Percentiles rank a stretch among this genome's conserved stretches.
Conservation (phyloP, 768 basidiomycete genomes). For the Leccinum fibrillosum region DNA sequence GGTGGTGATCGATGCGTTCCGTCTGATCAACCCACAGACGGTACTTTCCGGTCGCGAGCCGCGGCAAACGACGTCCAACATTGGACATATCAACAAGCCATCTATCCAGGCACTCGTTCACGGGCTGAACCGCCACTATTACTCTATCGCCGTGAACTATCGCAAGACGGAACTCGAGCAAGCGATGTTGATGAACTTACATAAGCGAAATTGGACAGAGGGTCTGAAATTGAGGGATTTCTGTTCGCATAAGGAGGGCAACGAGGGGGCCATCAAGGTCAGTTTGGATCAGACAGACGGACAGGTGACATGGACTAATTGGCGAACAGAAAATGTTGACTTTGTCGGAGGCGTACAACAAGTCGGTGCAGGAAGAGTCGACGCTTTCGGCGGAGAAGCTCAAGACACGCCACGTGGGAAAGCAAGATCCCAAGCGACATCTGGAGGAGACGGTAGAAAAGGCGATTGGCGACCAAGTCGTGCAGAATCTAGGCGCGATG, state of each 20-base stretch:
- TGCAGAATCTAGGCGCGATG: constrained; percentile 94
- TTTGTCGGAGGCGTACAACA: constrained; percentile 93
- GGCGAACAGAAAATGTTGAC: constrained; percentile 67
- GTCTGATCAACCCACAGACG: constrained; percentile 88
- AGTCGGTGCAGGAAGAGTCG: constrained; percentile 96
- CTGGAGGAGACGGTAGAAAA: constrained; percentile 96
- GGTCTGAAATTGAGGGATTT: constrained; percentile 92
- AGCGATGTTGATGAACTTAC: constrained; percentile 97
- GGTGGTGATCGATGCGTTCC: constrained; percentile 98
- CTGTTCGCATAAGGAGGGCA: constrained; percentile 78
- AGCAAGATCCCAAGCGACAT: constrained; percentile 97
- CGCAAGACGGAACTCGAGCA: constrained; percentile 98
- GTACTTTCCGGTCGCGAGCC: constrained; percentile 93
- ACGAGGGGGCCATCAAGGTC: constrained; percentile 95
- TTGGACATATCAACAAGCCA: constrained; percentile 99
- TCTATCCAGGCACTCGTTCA: constrained; percentile 98
- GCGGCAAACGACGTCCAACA: constrained; percentile 95
- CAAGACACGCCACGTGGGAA: constrained; percentile 96
- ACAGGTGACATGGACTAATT: constrained; percentile 14
- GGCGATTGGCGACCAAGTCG: constrained; percentile 96
- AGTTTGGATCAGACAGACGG: constrained; percentile 22
- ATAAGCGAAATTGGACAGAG: constrained; percentile 99
- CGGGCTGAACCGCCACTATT: constrained; percentile 96
- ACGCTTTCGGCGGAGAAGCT: constrained; percentile 92
- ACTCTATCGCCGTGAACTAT: constrained; percentile 96